A percentile compares a stretch with the other conserved stretches of the same genome.
Conservation (phyloP, 306 rosid species). For the Calophaca sinica region DNA sequence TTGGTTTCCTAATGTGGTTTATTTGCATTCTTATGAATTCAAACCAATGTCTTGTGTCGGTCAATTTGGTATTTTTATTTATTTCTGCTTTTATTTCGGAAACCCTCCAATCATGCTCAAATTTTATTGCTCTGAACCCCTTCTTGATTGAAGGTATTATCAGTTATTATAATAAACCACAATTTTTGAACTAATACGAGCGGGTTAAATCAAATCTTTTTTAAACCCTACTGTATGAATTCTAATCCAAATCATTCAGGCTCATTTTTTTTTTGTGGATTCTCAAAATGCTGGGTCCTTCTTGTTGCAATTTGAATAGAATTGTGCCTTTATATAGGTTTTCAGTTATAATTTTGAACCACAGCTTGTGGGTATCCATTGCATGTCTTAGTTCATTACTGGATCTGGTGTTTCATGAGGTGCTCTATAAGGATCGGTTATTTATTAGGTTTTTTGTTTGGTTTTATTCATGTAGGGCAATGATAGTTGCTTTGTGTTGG, state of each 20-base stretch:
- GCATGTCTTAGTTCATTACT: conserved; percentile 60
- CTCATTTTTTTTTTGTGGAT: not conserved
- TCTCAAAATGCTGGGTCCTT: conserved; percentile 6
- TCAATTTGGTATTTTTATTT: conserved; percentile 41
- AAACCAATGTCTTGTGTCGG: conserved; percentile 46
- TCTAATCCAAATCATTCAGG: not conserved
- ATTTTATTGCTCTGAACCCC: conserved; percentile 11
- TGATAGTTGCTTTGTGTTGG: conserved; percentile 18
- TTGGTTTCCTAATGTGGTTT: conserved; percentile 38
- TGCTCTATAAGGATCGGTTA: conserved; percentile 37
- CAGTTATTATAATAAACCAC: too few relatives aligned
- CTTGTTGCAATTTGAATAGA: conserved; percentile 14
- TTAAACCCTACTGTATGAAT: conserved; percentile 13
- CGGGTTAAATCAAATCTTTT: not conserved
- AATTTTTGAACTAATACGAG: too few relatives aligned
- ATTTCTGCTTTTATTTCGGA: not conserved
- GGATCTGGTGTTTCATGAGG: conserved; percentile 71
- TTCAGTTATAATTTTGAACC: conserved; percentile 17
- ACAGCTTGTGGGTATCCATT: conserved; percentile 42
- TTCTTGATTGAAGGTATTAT: not conserved
- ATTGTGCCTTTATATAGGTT: not conserved
- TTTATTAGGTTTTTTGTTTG: conserved; percentile 25
- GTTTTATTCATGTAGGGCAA: conserved; percentile 4
- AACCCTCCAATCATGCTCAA: not conserved
- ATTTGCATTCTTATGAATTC: conserved; percentile 38